phyloP scores from a whole-genome alignment of 1,284 basidiomycete species.

The Ustilago nuda region DNA sequence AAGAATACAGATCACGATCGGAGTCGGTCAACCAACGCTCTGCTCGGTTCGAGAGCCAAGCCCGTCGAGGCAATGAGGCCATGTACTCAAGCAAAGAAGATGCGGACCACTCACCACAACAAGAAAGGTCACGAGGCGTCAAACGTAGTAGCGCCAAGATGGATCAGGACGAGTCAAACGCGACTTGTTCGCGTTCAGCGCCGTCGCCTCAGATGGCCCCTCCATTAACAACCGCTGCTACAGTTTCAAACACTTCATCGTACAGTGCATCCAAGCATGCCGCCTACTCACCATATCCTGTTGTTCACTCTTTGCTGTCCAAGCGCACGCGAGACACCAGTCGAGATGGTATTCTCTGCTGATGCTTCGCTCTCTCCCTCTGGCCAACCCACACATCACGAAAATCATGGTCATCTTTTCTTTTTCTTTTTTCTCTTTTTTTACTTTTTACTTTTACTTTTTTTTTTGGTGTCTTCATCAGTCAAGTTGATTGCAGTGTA shows the following conservation, averaged over 20 bases:
- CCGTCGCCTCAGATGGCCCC: neutral
- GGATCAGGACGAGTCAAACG: conserved; percentile 24
- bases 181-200: conserved; percentile 1
- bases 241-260: neutral
- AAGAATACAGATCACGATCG: conserved; percentile 16
- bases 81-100: neutral
- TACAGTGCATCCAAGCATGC: conserved; percentile 19
- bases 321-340: conserved; percentile 26
- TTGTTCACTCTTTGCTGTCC: conserved; percentile 19
- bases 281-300: conserved; percentile 25
- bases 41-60: conserved; percentile 21
- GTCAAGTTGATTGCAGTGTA: neutral
- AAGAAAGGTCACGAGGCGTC: conserved; percentile 16
- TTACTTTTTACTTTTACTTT: neutral
- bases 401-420: neutral
- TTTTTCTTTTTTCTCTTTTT: neutral
- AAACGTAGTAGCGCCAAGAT: conserved; percentile 42
- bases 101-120: neutral
- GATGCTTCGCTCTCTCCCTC: neutral
- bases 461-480: neutral
- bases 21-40: conserved; percentile 20
- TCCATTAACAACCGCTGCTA: neutral
- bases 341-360: conserved; percentile 41
- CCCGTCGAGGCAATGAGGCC: neutral
- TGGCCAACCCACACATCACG: neutral